Conservation (phyloP, 441 rosid species). For the Manihot esculenta region DNA sequence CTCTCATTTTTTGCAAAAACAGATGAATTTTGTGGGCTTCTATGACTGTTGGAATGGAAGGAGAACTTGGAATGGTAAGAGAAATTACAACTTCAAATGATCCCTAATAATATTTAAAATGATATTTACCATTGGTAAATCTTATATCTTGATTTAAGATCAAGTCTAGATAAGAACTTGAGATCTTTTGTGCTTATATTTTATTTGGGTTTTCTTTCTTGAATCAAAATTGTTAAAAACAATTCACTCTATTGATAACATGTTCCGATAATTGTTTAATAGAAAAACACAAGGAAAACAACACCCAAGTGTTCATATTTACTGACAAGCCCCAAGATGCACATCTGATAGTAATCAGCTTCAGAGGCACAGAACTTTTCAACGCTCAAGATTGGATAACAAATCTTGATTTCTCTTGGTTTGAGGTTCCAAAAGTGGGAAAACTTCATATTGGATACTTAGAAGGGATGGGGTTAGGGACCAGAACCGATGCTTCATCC, state of each 20-base stretch:
- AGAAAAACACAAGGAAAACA: conserved; percentile 62
- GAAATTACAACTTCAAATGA: too few species aligned
- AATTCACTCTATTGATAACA: too few species aligned
- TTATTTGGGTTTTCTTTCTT: too few species aligned
- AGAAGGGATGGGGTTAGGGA: conserved; percentile 78
- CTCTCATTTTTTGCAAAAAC: neutral
- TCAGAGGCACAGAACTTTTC: conserved; percentile 81
- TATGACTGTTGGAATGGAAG: conserved; percentile 31
- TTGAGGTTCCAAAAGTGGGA: conserved; percentile 56
- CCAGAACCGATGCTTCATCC: conserved; percentile 41
- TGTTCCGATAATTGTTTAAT: conserved; percentile 12
- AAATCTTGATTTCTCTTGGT: conserved; percentile 74
- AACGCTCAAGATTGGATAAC: conserved; percentile 74
- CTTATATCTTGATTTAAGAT: neutral
- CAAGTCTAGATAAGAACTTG: too few species aligned
- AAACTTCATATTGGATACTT: conserved; percentile 73
- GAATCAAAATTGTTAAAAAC: too few species aligned
- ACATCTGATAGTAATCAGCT: conserved; percentile 65
- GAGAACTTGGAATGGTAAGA: conserved; percentile 27
- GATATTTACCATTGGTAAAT: too few species aligned
- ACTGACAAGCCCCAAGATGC: conserved; percentile 74
- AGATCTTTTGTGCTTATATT: too few species aligned
- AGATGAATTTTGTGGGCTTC: conserved; percentile 35
- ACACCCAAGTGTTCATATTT: conserved; percentile 65
- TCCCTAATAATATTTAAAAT: too few species aligned